Evolutionary conservation across 192 early-diverging fungal species (phyloP).

Genomic region (Diversispora epigaea): DNA sequence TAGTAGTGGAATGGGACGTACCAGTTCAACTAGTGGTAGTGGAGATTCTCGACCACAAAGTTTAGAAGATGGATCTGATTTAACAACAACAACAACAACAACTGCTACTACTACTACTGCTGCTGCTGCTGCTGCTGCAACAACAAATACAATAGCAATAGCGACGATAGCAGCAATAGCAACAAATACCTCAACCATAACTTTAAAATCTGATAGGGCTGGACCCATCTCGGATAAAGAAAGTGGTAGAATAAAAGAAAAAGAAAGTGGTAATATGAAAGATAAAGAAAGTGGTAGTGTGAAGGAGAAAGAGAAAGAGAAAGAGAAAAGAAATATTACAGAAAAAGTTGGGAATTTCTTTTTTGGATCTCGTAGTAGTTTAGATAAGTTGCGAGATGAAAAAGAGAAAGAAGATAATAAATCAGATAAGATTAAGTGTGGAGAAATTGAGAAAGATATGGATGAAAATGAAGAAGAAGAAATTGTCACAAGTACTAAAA

Average conservation of each 20-base stretch:
- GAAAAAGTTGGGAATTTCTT: slow-evolving; percentile 27
- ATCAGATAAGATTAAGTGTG: slow-evolving; percentile 2
- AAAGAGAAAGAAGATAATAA: slow-evolving; percentile 15
- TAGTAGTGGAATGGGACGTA: slow-evolving; percentile 31
- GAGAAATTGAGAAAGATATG: slow-evolving; percentile 8
- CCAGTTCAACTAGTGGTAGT: slow-evolving; percentile 32
- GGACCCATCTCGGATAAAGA: slow-evolving; percentile 23
- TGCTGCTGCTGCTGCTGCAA: too few relatives aligned
- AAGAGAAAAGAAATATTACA: slow-evolving; percentile 31
- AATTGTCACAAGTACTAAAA: slow-evolving; percentile 14
- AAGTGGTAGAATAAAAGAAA: background rate
- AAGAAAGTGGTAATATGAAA: slow-evolving; percentile 2
- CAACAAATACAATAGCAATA: too few relatives aligned
- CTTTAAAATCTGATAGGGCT: slow-evolving; percentile 22
- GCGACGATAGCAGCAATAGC: too few relatives aligned
- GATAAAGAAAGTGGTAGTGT: slow-evolving; percentile 8
- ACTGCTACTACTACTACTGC: too few relatives aligned
- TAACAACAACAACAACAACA: background rate
- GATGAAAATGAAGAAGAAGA: slow-evolving; percentile 1
- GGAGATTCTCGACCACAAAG: slow-evolving; percentile 44
- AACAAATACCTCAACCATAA: background rate
- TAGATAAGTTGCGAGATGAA: slow-evolving; percentile 26
- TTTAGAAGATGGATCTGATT: slow-evolving; percentile 38
- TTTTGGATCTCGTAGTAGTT: slow-evolving; percentile 27
- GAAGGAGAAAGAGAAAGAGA: slow-evolving; percentile 14